phyloP scores from a whole-genome alignment of 2,329 filamentous ascomycete species.

The Sordariomycetes sp. region DNA sequence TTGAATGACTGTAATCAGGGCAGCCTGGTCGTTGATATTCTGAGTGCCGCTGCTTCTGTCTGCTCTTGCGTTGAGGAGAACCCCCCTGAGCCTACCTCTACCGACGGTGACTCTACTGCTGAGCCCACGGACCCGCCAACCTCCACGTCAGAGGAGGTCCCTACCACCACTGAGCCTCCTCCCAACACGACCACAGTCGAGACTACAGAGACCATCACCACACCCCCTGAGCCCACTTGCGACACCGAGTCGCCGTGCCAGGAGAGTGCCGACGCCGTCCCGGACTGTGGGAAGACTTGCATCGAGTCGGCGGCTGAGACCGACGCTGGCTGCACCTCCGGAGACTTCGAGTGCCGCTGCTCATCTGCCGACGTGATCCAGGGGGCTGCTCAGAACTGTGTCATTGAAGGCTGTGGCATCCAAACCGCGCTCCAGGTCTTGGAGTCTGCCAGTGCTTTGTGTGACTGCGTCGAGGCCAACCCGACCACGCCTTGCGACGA shows the following conservation, averaged over 20 bases:
- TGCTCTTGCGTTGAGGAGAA: slow-evolving; percentile 10
- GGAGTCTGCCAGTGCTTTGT: slow-evolving; percentile 11
- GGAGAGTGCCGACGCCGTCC: slow-evolving; percentile 12
- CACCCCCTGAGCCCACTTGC: slow-evolving; percentile 7
- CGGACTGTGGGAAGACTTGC: slow-evolving; percentile 13
- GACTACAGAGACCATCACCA: slow-evolving; percentile 2
- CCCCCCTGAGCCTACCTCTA: slow-evolving; percentile 3
- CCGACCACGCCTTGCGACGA: slow-evolving; percentile 11
- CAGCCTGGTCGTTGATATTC: slow-evolving; percentile 7
- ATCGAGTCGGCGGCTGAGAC: slow-evolving; percentile 15
- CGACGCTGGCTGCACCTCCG: slow-evolving; percentile 10
- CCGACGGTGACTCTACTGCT: not conserved
- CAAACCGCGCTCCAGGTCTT: slow-evolving; percentile 10
- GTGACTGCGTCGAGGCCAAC: slow-evolving; percentile 13
- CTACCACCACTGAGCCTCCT: slow-evolving; percentile 2
- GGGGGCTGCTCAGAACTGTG: slow-evolving; percentile 9
- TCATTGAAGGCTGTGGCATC: slow-evolving; percentile 12
- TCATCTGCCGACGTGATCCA: slow-evolving; percentile 12
- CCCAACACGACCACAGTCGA: slow-evolving; percentile 1
- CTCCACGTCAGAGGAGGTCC: not conserved
- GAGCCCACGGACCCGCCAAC: slow-evolving; percentile 1
- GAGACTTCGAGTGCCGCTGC: slow-evolving; percentile 16
- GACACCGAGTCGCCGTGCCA: slow-evolving; percentile 13
- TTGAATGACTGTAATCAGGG: slow-evolving; percentile 9
- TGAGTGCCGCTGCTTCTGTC: slow-evolving; percentile 10